Evolutionary conservation across 345 rosid species (phyloP).

Genomic region (Populus pruinosa): DNA sequence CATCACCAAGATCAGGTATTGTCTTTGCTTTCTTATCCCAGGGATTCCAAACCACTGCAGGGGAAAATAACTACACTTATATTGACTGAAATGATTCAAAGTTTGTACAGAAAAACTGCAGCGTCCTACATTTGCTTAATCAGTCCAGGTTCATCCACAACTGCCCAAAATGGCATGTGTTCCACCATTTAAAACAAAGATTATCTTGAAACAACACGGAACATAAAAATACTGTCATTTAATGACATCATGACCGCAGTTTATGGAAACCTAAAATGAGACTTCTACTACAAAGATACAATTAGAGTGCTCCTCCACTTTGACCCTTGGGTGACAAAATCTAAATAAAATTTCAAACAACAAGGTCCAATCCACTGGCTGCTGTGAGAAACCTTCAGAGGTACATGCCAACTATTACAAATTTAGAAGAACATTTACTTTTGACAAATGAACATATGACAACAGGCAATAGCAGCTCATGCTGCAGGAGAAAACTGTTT

Average conservation of each 20-base stretch:
- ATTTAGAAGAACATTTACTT: background rate
- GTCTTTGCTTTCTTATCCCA: slow-evolving; percentile 93
- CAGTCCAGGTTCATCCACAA: background rate
- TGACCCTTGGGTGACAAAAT: background rate
- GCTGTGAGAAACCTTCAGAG: background rate
- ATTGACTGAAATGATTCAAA: background rate
- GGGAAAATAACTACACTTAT: background rate
- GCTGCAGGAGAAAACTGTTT: background rate
- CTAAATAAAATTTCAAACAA: background rate
- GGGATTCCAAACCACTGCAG: slow-evolving; percentile 95
- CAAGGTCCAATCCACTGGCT: background rate
- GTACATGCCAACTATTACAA: background rate
- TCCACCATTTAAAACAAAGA: background rate
- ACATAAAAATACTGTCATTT: background rate
- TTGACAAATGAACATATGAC: background rate
- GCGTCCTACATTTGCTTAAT: background rate
- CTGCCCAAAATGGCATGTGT: background rate
- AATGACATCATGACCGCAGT: background rate
- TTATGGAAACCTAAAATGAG: background rate
- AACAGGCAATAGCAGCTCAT: background rate
- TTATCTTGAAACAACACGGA: background rate
- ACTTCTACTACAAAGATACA: background rate
- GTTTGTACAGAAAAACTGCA: background rate
- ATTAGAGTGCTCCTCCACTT: background rate
- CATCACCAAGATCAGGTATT: slow-evolving; percentile 76